A percentile compares a stretch with the other conserved stretches of the same genome.
Evolutionary conservation across 2,329 filamentous ascomycete genomes (phyloP).

Genomic region (Monascus ruber): DNA sequence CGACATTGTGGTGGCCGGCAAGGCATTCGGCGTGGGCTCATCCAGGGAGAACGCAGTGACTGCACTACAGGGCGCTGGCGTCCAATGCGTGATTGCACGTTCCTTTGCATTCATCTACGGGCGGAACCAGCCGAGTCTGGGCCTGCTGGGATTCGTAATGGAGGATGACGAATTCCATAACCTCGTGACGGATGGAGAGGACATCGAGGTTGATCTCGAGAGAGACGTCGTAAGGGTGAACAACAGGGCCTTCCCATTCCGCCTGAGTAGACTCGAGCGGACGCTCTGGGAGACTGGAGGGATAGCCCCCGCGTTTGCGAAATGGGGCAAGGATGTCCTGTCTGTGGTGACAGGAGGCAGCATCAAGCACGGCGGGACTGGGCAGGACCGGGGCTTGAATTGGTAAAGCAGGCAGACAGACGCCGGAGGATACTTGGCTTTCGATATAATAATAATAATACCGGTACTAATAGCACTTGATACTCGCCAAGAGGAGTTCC

Average conservation of each 20-base stretch:
- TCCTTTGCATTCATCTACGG: slow-evolving; percentile 38
- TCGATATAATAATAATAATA: too few relatives aligned
- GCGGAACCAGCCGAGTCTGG: slow-evolving; percentile 36
- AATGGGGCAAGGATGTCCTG: slow-evolving; percentile 21
- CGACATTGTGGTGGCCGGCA: slow-evolving; percentile 35
- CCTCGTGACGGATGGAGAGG: slow-evolving; percentile 20
- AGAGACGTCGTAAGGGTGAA: slow-evolving; percentile 10
- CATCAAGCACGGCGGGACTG: too few relatives aligned
- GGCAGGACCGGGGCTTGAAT: too few relatives aligned
- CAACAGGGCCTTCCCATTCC: slow-evolving; percentile 19
- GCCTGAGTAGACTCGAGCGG: slow-evolving; percentile 30
- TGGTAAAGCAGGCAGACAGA: too few relatives aligned
- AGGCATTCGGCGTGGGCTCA: slow-evolving; percentile 37
- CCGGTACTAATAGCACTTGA: too few relatives aligned
- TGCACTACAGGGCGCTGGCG: slow-evolving; percentile 22
- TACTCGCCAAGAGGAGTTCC: too few relatives aligned
- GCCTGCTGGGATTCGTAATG: slow-evolving; percentile 34
- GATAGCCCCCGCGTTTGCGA: slow-evolving; percentile 28
- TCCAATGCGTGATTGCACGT: slow-evolving; percentile 34
- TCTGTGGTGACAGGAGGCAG: too few relatives aligned
- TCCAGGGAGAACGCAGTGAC: slow-evolving; percentile 35
- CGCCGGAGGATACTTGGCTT: too few relatives aligned
- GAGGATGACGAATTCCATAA: slow-evolving; percentile 29
- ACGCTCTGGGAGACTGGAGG: slow-evolving; percentile 27
- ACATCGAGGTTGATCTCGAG: slow-evolving; percentile 27